Conservation (phyloP, 2,329 filamentous ascomycete genomes). For the Colletotrichum lentis region DNA sequence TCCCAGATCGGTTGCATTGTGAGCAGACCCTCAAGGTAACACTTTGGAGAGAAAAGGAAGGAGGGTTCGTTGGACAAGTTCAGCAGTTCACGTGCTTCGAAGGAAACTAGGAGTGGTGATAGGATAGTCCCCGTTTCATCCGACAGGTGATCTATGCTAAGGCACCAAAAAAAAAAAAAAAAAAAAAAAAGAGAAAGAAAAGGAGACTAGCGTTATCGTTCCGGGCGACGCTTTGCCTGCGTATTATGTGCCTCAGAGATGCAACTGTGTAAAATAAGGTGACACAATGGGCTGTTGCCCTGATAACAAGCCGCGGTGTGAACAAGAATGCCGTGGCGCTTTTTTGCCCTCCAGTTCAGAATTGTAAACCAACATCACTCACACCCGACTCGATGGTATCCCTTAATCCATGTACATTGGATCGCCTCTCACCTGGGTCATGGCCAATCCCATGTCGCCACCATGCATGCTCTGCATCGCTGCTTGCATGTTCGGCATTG, state of each 20-base stretch:
- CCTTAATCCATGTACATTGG: constrained; percentile 62
- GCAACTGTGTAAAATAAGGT: constrained; percentile 27
- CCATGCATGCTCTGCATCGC: constrained; percentile 53
- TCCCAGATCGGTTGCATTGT: constrained; percentile 2
- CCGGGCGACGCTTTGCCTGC: constrained; percentile 17
- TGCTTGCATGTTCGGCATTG: constrained; percentile 58
- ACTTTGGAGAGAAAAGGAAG: not conserved
- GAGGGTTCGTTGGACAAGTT: not conserved
- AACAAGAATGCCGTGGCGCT: constrained; percentile 14
- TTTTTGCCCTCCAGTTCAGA: constrained; percentile 11
- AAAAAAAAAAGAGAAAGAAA: constrained; percentile 6
- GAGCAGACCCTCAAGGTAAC: no score
- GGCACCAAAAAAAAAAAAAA: constrained; percentile 19
- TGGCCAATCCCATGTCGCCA: constrained; percentile 55
- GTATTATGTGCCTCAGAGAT: constrained; percentile 23
- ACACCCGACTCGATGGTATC: not conserved
- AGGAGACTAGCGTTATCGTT: not conserved
- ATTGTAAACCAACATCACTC: not conserved
- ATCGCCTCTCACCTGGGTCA: constrained; percentile 57
- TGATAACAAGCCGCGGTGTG: constrained; percentile 16
- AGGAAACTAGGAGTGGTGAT: not conserved
- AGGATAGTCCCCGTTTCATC: constrained; percentile 10
- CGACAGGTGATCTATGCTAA: constrained; percentile 24
- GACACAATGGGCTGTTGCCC: constrained; percentile 30
- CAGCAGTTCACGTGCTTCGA: not conserved